Conservation (phyloP, 2,329 filamentous ascomycete species). For the Camillea tinctor region DNA sequence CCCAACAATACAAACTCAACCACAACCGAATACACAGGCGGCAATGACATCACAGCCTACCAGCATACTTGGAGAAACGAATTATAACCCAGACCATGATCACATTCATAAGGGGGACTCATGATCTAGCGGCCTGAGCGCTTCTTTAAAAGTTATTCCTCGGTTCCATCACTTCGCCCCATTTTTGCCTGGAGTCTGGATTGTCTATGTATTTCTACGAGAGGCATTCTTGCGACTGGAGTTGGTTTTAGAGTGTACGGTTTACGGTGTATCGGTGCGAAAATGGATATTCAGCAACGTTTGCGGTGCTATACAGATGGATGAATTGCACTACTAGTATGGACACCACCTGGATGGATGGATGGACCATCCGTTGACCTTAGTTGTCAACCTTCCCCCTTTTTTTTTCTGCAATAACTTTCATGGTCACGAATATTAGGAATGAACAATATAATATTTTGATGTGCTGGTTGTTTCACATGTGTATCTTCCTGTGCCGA, state of each 20-base stretch:
- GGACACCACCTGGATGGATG: neutral
- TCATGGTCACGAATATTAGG: neutral
- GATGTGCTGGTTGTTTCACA: neutral
- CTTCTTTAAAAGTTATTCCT: neutral
- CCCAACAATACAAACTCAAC: slow-evolving; percentile 57
- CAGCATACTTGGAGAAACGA: slow-evolving; percentile 66
- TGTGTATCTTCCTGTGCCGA: neutral
- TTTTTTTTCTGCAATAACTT: neutral
- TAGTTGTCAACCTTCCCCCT: neutral
- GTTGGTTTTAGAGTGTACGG: slow-evolving; percentile 23
- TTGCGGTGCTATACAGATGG: slow-evolving; percentile 3
- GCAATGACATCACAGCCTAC: slow-evolving; percentile 56
- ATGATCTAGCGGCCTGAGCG: slow-evolving; percentile 7
- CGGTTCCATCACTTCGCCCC: neutral
- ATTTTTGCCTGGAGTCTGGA: slow-evolving; percentile 13
- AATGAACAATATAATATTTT: neutral
- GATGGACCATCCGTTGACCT: neutral
- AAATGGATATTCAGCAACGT: neutral
- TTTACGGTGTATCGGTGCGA: slow-evolving; percentile 3
- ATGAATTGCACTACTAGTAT: slow-evolving; percentile 4
- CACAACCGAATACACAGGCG: slow-evolving; percentile 53
- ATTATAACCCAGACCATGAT: slow-evolving; percentile 65
- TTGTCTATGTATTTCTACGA: slow-evolving; percentile 26
- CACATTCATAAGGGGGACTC: slow-evolving; percentile 34
- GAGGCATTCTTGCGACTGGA: slow-evolving; percentile 25